Base-by-base conservation (phyloP, 2,329 filamentous ascomycete genomes). In the Trichophyton benhamiae region DNA sequence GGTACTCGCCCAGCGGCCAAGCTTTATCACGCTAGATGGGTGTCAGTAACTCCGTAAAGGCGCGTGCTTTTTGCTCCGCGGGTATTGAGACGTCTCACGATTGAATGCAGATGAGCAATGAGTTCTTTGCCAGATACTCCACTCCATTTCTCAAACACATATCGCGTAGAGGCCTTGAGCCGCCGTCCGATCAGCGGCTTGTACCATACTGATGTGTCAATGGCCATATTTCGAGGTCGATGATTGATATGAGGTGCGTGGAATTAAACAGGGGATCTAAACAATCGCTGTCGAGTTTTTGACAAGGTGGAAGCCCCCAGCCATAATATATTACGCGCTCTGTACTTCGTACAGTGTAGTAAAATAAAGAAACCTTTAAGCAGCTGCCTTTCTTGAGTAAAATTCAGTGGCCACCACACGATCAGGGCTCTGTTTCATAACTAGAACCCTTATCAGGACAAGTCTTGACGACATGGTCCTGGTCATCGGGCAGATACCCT, bases 121-220 rank as follows among this genome's bases (percentile, higher is more conserved):
- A 58, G 55, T 22, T 58, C 55, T 9, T 25, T 42, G 17, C 55
- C 55, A 58, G 55, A 20, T 17, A 58, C 55, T 41, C 55, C 55
- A 41, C 55, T 58, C 55, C 55, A 58, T 58, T 58, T 41, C 20
- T 58, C 33, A 41, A 58, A 58, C 3, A 58, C 33, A 58, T 58
- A 58, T 25, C 38, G 9, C 15, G 55, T 58, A n/a, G 55, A 11
- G n/a, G 55, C 33, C 13, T 58, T 58, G 8, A 58, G 55, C 55
- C 55, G 30, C 55, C 8, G 55, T 17, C 55, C 55, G 17, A 58
- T 58, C 55, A 27, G 55, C 30, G 55, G 55, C 55, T 58, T 58
- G 20, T 58, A 58, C 55, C 55, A 58, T 25, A 58, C 55, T 0
- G 55, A 58, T 41, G 55, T 58, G 41, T 58, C 55, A 22, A 58